phyloP scores from a whole-genome alignment of 371 early-diverging fungal species.

The Rhizopus arrhizus region DNA sequence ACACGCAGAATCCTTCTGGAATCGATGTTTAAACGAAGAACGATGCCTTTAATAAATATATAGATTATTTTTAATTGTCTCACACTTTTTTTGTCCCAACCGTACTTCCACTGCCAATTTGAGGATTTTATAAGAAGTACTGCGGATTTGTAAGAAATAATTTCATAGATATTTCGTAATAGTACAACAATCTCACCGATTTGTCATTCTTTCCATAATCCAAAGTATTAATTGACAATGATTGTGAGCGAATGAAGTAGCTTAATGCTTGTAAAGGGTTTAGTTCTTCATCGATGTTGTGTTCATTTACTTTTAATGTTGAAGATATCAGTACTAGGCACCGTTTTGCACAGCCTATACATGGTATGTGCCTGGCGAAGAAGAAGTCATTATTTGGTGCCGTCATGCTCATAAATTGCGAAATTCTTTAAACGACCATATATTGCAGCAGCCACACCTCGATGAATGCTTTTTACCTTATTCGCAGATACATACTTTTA shows the following conservation, averaged over 20 bases:
- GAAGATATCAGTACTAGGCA: conserved; percentile 15
- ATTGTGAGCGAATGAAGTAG: conserved; percentile 19
- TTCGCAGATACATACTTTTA: no score
- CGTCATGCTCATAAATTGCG: conserved; percentile 12
- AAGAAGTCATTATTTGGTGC: conserved; percentile 8
- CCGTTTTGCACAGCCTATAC: conserved; percentile 14
- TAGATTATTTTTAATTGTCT: no score
- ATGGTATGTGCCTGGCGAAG: conserved; percentile 20
- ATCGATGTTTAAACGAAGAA: no score
- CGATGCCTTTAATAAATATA: background rate
- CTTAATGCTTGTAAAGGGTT: conserved; percentile 17
- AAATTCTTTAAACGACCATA: no score
- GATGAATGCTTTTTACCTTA: no score
- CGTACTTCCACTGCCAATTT: no score
- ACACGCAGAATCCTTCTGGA: no score
- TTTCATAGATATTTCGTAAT: no score
- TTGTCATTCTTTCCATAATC: conserved; percentile 20
- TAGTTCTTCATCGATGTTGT: conserved; percentile 12
- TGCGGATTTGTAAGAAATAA: no score
- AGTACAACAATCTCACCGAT: conserved; percentile 13
- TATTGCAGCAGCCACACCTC: no score
- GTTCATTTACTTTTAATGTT: conserved; percentile 14
- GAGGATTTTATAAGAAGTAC: no score
- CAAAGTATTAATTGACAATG: conserved; percentile 15
- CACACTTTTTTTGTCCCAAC: no score